phyloP scores from a whole-genome alignment of 345 rosid genomes.

The Boechera stricta region DNA sequence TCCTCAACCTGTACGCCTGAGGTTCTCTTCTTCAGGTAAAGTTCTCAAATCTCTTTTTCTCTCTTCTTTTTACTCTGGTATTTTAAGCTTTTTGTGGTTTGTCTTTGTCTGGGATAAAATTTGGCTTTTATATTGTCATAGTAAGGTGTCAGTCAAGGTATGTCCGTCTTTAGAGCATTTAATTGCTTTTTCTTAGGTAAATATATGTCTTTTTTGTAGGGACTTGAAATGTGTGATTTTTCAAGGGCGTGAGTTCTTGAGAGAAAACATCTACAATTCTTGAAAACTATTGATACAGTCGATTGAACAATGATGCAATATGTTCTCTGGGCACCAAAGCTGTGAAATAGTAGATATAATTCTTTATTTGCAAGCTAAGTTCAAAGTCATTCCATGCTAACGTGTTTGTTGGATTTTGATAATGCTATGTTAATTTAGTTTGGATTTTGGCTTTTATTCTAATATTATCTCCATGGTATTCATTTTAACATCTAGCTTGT shows the following conservation, averaged over 20 bases:
- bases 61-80: conserved; percentile 19
- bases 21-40: conserved; percentile 76
- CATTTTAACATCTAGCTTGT: conserved; percentile 6
- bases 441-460: conserved; percentile 20
- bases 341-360: conserved; percentile 17
- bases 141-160: conserved; percentile 3
- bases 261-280: conserved; percentile 10
- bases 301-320: conserved; percentile 27
- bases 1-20: conserved; percentile 70
- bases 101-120: background rate
- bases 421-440: conserved; percentile 9
- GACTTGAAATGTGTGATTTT: conserved; percentile 8
- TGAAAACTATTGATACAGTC: conserved; percentile 23
- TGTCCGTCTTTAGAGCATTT: conserved; percentile 7
- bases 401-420: conserved; percentile 25
- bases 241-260: conserved; percentile 13
- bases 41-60: conserved; percentile 5
- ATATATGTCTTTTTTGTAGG: conserved; percentile 9
- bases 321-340: conserved; percentile 15
- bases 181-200: conserved; percentile 3
- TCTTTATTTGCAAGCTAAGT: conserved; percentile 20
- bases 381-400: conserved; percentile 14
- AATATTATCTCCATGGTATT: conserved; percentile 6
- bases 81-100: conserved; percentile 9
- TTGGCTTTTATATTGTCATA: conserved; percentile 2